Evolutionary conservation across 306 rosid species (phyloP).

Genomic region (Lathyrus aphaca): DNA sequence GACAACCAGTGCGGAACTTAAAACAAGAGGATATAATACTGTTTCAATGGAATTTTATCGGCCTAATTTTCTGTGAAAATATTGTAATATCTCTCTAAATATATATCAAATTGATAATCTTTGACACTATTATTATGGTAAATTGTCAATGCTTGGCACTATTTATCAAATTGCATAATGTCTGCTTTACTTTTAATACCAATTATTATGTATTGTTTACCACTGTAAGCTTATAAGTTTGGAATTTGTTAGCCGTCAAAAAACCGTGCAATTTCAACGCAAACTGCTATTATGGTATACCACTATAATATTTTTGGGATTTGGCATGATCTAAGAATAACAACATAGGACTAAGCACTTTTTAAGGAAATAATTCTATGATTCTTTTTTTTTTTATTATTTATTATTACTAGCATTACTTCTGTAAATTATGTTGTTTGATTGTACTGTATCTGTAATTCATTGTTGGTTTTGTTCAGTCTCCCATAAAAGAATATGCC

Average conservation of each 20-base stretch:
- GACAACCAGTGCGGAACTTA: too few species aligned
- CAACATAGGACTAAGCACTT: too few species aligned
- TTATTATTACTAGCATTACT: neutral
- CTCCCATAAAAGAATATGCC: constrained; percentile 44
- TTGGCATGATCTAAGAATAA: too few species aligned
- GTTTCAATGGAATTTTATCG: too few species aligned
- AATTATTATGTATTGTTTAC: neutral
- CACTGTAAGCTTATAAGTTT: too few species aligned
- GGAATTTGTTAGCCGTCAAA: too few species aligned
- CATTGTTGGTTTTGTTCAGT: constrained; percentile 14
- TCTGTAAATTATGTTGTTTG: neutral
- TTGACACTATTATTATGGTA: neutral
- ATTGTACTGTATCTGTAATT: neutral
- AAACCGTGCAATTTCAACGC: too few species aligned
- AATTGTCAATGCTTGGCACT: neutral
- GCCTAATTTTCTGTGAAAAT: too few species aligned
- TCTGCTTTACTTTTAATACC: neutral
- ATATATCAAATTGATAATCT: neutral
- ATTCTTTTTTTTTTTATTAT: neutral
- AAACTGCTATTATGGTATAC: too few species aligned
- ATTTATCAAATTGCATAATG: neutral
- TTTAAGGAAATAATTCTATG: neutral
- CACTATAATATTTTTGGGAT: too few species aligned
- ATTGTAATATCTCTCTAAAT: too few species aligned
- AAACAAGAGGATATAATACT: too few species aligned